A percentile compares a stretch with the other conserved stretches of the same genome.
phyloP scores from a whole-genome alignment of 441 rosid species.

The Gossypium schwendimanii region DNA sequence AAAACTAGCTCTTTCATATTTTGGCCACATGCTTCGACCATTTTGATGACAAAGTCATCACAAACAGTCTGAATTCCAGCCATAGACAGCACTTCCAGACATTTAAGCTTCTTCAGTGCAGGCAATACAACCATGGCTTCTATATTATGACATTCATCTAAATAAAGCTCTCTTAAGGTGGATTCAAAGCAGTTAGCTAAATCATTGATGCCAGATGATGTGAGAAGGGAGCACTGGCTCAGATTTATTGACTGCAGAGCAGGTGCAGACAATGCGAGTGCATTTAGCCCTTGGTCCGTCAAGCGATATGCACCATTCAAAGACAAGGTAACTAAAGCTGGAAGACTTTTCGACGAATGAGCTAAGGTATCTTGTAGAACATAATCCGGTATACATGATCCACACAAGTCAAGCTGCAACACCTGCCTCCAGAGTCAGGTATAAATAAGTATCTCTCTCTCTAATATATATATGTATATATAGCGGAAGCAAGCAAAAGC shows the following conservation, averaged over 20 bases:
- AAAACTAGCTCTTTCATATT: slow-evolving; percentile 41
- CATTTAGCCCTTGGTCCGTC: slow-evolving; percentile 28
- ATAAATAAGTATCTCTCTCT: not conserved
- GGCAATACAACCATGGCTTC: slow-evolving; percentile 20
- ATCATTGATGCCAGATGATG: slow-evolving; percentile 22
- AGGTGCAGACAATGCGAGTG: slow-evolving; percentile 27
- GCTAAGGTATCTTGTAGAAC: slow-evolving; percentile 21
- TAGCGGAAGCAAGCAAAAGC: not conserved
- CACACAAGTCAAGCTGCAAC: slow-evolving; percentile 41
- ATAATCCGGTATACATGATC: slow-evolving; percentile 27
- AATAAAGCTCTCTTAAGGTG: slow-evolving; percentile 39
- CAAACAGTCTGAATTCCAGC: slow-evolving; percentile 24
- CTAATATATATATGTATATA: too few species aligned
- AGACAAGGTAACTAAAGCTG: slow-evolving; percentile 30
- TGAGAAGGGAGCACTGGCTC: slow-evolving; percentile 36
- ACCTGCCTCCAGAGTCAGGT: slow-evolving; percentile 23
- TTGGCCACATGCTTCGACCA: slow-evolving; percentile 20
- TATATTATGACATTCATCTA: slow-evolving; percentile 38
- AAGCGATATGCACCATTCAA: slow-evolving; percentile 37
- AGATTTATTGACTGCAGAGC: slow-evolving; percentile 36
- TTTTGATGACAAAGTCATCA: slow-evolving; percentile 21
- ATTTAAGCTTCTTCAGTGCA: slow-evolving; percentile 24
- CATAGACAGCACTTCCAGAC: slow-evolving; percentile 35
- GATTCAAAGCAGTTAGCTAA: slow-evolving; percentile 22
- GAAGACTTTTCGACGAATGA: slow-evolving; percentile 19